These are phyloP conservation scores for Yamadazyma paraphyllophila DNA, from an alignment of 805 yeast genomes.

Conservation along the genomic window DNA sequence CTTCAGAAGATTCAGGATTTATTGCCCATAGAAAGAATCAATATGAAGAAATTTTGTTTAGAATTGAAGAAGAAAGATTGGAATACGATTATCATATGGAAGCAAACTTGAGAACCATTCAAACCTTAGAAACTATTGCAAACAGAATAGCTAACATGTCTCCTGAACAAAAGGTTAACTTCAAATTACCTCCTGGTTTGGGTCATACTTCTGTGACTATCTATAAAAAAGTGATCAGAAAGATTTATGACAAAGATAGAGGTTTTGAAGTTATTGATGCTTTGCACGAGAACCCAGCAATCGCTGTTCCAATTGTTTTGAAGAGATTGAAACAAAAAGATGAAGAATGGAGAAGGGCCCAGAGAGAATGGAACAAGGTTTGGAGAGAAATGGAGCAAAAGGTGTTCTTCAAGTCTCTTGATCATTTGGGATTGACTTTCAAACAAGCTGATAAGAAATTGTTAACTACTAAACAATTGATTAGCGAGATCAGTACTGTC, in stretches of 20 bases:
- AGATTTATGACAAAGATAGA: constrained; percentile 89
- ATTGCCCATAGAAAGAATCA: constrained; percentile 99
- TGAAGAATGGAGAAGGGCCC: constrained; percentile 98
- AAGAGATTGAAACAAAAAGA: constrained; percentile 94
- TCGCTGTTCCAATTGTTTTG: constrained; percentile 91
- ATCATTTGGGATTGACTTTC: constrained; percentile 92
- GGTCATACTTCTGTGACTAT: constrained; percentile 91
- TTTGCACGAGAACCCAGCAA: constrained; percentile 89
- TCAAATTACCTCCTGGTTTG: constrained; percentile 87
- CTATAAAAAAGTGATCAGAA: constrained; percentile 88
- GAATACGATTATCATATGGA: constrained; percentile 97
- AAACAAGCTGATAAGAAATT: constrained; percentile 95
- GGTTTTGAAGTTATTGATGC: constrained; percentile 97
- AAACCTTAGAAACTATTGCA: constrained; percentile 91
- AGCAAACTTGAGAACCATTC: constrained; percentile 90
- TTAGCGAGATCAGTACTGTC: constrained; percentile 88
- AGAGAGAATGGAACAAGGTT: constrained; percentile 97
- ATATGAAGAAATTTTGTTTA: constrained; percentile 91
- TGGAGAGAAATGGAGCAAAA: constrained; percentile 99
- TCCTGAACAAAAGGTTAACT: constrained; percentile 78
- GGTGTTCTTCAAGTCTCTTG: constrained; percentile 88
- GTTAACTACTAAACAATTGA: constrained; percentile 82
- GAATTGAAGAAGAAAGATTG: constrained; percentile 96
- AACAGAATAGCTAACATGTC: constrained; percentile 92
- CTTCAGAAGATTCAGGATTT: constrained; percentile 97